Base-by-base conservation (phyloP, 306 rosid genomes). In the Begonia loranthoides region DNA sequence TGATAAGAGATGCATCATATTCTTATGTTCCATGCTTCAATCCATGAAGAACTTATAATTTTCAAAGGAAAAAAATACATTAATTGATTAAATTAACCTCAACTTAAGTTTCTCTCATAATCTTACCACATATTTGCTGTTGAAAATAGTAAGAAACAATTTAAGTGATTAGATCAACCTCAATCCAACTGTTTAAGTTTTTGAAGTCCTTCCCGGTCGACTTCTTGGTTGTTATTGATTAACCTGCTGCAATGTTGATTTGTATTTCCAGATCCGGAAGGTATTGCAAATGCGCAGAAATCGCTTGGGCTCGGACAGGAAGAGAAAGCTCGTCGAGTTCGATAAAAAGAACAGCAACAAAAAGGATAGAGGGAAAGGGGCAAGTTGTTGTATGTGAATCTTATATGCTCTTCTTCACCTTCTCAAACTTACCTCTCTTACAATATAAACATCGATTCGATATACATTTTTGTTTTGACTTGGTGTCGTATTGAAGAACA, bases 251-350 rank as follows among this genome's bases (percentile, higher is more conserved):
- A 9, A 14, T 46, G 17, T 16, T 43, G 34, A 12, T 57, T 22
- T 34, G 17, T 15, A 28, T 28, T 46, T 67, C 71, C 81, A 87
- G 96, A 87, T 72, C 96, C 96, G n/a, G 94, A 87, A 71, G 96
- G 96, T 46, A 75, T 87, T 69, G 96, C 94, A 60, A 76, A 76
- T 69, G 96, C 89, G 22, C 94, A 83, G 79, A 87, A 77, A 67
- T 87, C 96, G 10, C 79, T 87, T 13, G 96, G 96, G 48, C 59
- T 87, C 15, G 95, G 94, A 21, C 96, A 83, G 64, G 96, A 82
- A 69, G 84, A 82, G 51, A 87, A 70, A 73, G 82, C 49, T 43
- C 95, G 95, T 17, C 76, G 75, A 3, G 89, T 87, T 50, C 86
- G 84, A 15, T 83, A 75, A 75, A 53, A 13, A 9, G 17, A 38